phyloP scores from a whole-genome alignment of 2,329 filamentous ascomycete genomes.

The Trichoderma sp. region DNA sequence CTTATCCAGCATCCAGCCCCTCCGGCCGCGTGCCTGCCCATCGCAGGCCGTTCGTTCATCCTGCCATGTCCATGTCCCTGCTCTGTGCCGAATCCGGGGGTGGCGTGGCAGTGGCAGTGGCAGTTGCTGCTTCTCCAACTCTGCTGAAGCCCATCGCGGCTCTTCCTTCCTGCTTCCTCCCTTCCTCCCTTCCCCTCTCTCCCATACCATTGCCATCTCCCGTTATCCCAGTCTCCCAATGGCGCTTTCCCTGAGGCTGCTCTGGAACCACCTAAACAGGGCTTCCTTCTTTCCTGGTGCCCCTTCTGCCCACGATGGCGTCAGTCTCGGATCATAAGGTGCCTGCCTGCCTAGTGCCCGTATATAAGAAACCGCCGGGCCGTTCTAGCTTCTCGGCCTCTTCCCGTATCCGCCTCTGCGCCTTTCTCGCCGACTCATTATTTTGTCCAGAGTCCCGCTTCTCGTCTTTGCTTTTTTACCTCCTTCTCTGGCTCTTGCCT shows the following conservation, averaged over 20 bases:
- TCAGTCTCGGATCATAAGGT: slow-evolving; percentile 17
- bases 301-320: slow-evolving; percentile 11
- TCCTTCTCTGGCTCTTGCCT: background rate
- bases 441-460: background rate
- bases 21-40: background rate
- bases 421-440: background rate
- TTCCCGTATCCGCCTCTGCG: background rate
- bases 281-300: background rate
- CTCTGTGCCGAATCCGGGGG: background rate
- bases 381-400: background rate
- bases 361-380: slow-evolving; percentile 1
- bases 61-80: background rate
- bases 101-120: background rate
- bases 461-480: background rate
- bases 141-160: background rate
- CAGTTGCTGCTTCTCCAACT: background rate
- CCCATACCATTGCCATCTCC: background rate
- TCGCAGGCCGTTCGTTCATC: background rate
- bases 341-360: background rate
- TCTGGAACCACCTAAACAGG: background rate
- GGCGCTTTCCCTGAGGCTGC: background rate
- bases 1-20: slow-evolving; percentile 2
- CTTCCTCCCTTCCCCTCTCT: background rate
- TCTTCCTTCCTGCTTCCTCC: background rate
- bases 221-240: background rate